Base-by-base conservation (phyloP, 2,329 filamentous ascomycete genomes). In the Xylariaceae sp. region DNA sequence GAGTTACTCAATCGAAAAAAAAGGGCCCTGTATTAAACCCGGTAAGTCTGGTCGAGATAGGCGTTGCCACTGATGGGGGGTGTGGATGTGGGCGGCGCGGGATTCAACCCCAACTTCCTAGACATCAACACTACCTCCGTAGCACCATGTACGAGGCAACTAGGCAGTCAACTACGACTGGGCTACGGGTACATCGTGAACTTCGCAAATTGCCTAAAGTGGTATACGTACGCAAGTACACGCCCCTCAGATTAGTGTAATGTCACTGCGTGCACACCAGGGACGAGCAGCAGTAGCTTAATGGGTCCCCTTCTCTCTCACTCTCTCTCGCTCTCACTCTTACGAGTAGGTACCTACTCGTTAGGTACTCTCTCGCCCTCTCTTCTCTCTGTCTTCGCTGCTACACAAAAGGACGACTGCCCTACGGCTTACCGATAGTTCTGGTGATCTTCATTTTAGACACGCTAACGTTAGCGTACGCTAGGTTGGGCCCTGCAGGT, bases 391-490 rank as follows among this genome's bases (percentile, higher is more conserved):
- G 23, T 30, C 23, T 47, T 55, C 50, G 15, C n/a, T 34, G 37
- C 45, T 59, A 35, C 17, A 42, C 57, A 54, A 44, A 54, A 56
- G 50, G 45, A 54, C 54, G 51, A 23, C 13, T 15, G 51, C 30
- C 58, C 62, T 67, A 67, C 67, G 65, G 61, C 64, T 60, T 63
- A 58, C 67, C 68, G 67, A 68, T 69, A 69, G 67, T 69, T 56
- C 62, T 62, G 64, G 65, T 69, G 68, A 70, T 70, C 68, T 57
- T 69, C 67, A 70, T 70, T 66, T 64, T 45, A 59, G 62, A 62
- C 51, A 61, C 55, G 58, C 63, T 62, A 52, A 39, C 17, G 10
- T 42, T 45, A 45, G 42, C 4, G 42, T 17, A 45, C 42, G 42
- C 42, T 45, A 45, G 42, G 13, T 44, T 34, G 15, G 61, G 63